Base-by-base conservation (phyloP, 257 asterid genomes). In the Voacanga thouarsii region DNA sequence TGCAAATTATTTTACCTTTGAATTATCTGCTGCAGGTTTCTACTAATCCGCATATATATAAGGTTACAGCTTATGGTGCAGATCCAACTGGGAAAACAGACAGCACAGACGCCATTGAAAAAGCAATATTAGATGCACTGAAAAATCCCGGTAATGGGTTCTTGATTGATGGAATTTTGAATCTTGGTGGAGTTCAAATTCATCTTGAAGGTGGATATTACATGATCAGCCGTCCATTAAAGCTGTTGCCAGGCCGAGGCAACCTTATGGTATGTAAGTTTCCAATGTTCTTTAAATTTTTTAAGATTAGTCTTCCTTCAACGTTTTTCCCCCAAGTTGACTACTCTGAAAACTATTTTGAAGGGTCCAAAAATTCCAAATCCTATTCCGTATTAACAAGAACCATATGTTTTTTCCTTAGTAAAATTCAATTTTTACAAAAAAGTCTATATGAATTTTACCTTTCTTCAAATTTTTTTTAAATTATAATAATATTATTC, bases 171-270 rank as follows among this genome's bases (percentile, higher is more conserved):
- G 93, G 96, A 19, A 85, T 95, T 19, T 82, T 51, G 49, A 92
- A 95, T 83, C 98, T 95, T 41, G 99, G 98, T 15, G 97, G 99
- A 28, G 94, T 92, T 33, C 86, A 89, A 60, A 77, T 95, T 51
- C 86, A 89, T 84, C 98, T 95, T 45, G 96, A 95, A 61, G 98
- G 98, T 30, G 98, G 99, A 1, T 85, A 79, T 87, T 93, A 93
- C 82, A 74, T 89, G 84, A 89, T 95, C 83, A 85, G 86, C 83
- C 97, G 91, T 10, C 94, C 99, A 2, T 68, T 95, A 11, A 86
- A 80, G n/a, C 84, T 95, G 63, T 92, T 93, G 5, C 78, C 92
- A 21, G 94, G 96, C 71, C 85, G 82, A 57, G 98, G 98, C 41
- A 91, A 95, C 81, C 49, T 95, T 3, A 80, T 89, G 85, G 99